Evolutionary conservation across 2,329 filamentous ascomycete genomes (phyloP).

Genomic region (Alternaria brassicae): DNA sequence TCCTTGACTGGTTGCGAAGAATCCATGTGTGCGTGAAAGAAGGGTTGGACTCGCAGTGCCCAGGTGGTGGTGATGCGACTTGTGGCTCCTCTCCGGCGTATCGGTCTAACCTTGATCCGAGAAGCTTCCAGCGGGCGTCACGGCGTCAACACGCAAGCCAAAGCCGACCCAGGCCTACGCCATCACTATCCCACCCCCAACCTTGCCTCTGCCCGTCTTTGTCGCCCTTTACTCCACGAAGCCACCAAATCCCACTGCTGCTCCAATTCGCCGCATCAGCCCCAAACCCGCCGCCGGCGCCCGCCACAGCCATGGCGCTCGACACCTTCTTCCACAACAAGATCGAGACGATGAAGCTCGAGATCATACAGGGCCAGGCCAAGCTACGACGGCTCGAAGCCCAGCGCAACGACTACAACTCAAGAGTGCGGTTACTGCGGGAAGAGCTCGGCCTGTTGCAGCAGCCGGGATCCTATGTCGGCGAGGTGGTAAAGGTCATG

Average conservation of each 20-base stretch:
- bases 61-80: background rate
- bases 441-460: constrained; percentile 96
- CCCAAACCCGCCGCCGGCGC: constrained; percentile 23
- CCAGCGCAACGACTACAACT: constrained; percentile 99
- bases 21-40: background rate
- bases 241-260: background rate
- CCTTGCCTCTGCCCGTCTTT: background rate
- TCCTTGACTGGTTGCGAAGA: background rate
- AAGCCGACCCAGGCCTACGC: background rate
- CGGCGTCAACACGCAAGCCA: constrained; percentile 6
- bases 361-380: constrained; percentile 98
- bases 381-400: constrained; percentile 94
- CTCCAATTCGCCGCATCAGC: background rate
- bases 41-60: background rate
- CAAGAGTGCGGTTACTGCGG: constrained; percentile 88
- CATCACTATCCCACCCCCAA: constrained; percentile 3
- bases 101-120: background rate
- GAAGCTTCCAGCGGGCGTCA: constrained; percentile 9
- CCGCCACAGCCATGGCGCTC: constrained; percentile 82
- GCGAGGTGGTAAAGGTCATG: constrained; percentile 99
- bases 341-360: constrained; percentile 99
- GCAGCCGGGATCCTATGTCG: constrained; percentile 97
- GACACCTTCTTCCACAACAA: constrained; percentile 99
- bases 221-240: background rate
- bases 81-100: background rate